Evolutionary conservation across 2,329 filamentous ascomycete genomes (phyloP), one percentile per base, ranked within the genome.

Genomic region (Westerdykella aurantiaca): DNA sequence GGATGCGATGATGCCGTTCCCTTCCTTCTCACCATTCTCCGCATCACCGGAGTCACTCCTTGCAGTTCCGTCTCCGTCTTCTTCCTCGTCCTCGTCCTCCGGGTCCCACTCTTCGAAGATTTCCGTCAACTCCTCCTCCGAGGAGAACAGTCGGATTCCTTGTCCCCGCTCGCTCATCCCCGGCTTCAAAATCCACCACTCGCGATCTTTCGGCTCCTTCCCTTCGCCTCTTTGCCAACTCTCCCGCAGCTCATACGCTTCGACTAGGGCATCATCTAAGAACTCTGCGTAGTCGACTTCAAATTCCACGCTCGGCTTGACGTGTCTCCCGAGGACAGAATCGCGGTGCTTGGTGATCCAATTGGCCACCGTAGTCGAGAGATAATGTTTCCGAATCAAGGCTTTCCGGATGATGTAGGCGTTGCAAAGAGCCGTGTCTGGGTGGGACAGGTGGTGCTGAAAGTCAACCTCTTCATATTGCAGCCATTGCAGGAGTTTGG

Each of bases 111-210:
- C 83, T 54, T 96, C 88, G 60, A 97, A 98, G 42, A 98, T 93
- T 12, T 64, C 76, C 48, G 85, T 84, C n/a, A 98, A 72, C 61
- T 95, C 83, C 44, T 84, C 82, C 72, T 93, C 86, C 2, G 82
- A 88, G 56, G 81, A 86, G 67, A 98, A 98, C 0, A 98, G 72
- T 33, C 88, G 74, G 45, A 98, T 96, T 1, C 93, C 93, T 64
- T 96, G 90, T 0, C 91, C 93, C 18, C 91, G 80, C 63, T 98
- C 93, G 66, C 88, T 95, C 93, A 98, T 97, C 7, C 91, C 86
- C 0, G 93, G 91, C 69, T 98, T 98, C 47, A 98, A 68, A 53
- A 98, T 97, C 93, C 93, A 98, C 91, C 91, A 98, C 63, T 94
- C 82, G 46, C 78, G 76, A 23, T 68, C 53, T 11, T 47, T 44